Conservation (phyloP, 2,329 filamentous ascomycete genomes). For the Hypoxylon rubiginosum region DNA sequence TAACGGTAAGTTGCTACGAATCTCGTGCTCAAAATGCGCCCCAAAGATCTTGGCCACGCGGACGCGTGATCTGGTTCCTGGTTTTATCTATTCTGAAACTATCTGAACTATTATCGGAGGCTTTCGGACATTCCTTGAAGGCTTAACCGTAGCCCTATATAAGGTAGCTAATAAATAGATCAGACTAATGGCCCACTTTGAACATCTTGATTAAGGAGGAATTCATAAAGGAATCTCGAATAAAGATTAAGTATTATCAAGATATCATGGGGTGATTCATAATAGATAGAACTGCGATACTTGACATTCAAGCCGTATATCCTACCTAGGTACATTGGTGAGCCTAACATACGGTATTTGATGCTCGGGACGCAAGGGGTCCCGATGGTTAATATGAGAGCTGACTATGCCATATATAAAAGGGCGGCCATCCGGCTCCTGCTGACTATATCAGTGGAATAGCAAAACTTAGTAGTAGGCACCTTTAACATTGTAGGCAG, state of each 20-base stretch:
- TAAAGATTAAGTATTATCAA: no score
- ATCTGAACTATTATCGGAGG: background rate
- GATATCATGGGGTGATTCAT: background rate
- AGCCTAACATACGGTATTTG: no score
- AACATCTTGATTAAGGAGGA: background rate
- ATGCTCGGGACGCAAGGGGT: background rate
- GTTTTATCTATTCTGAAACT: background rate
- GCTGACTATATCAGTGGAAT: background rate
- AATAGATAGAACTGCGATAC: no score
- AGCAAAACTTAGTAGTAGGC: background rate
- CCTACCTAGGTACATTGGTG: no score
- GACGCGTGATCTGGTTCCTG: background rate
- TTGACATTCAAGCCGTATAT: no score
- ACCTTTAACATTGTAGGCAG: background rate
- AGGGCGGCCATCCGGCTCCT: background rate
- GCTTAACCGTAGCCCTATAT: background rate
- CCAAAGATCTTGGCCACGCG: no score
- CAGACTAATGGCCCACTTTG: background rate
- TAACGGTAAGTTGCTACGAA: background rate
- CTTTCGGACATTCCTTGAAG: background rate
- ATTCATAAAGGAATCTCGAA: background rate
- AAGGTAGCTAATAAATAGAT: background rate
- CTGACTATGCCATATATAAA: background rate
- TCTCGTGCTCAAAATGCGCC: no score
- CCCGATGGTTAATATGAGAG: background rate